Conservation (phyloP, 257 asterid species). For the Phtheirospermum japonicum region DNA sequence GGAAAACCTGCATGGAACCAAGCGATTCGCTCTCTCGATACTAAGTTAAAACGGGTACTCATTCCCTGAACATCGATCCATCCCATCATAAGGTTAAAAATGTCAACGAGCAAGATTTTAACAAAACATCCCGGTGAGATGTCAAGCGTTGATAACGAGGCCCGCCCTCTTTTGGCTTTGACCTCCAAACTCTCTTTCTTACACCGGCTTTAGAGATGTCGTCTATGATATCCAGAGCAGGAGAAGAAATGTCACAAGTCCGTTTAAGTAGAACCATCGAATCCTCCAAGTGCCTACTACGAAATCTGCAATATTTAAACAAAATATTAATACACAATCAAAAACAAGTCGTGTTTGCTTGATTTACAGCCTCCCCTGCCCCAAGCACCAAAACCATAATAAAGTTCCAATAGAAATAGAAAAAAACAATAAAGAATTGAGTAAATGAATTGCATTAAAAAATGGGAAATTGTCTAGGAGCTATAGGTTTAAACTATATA, state of each 20-base stretch:
- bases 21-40: conserved; percentile 23
- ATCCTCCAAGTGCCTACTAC: conserved; percentile 34
- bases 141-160: conserved; percentile 30
- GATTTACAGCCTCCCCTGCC: neutral
- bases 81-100: neutral
- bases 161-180: conserved; percentile 53
- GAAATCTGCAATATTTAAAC: conserved; percentile 33
- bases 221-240: conserved; percentile 28
- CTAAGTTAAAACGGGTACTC: conserved; percentile 27
- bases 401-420: neutral
- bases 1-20: conserved; percentile 52
- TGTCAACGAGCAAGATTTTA: conserved; percentile 6
- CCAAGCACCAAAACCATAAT: neutral
- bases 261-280: conserved; percentile 33
- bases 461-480: neutral
- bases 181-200: conserved; percentile 33
- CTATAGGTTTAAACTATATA: neutral
- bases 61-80: conserved; percentile 30
- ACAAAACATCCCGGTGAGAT: conserved; percentile 29
- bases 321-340: neutral
- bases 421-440: neutral
- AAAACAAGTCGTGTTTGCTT: neutral
- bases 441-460: neutral
- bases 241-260: conserved; percentile 33
- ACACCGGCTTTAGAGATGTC: conserved; percentile 6